Evolutionary conservation across 2,329 filamentous ascomycete genomes (phyloP).

Genomic region (Hymenoscyphus infarciens): DNA sequence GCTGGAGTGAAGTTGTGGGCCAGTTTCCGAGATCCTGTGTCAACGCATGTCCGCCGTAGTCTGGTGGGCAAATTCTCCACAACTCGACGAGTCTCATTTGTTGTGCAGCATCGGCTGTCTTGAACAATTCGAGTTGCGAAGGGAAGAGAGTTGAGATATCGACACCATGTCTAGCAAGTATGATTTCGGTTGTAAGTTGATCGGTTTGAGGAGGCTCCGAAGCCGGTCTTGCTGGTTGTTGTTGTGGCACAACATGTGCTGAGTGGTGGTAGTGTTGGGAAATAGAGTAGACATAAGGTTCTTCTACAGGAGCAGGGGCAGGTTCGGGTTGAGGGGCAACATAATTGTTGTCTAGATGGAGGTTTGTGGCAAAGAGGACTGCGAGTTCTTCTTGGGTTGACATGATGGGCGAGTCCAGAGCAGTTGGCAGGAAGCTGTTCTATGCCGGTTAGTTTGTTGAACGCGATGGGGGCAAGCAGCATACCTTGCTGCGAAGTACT

Average conservation of each 20-base stretch:
- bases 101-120: conserved; percentile 68
- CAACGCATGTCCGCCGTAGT: conserved; percentile 51
- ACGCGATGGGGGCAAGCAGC: conserved; percentile 21
- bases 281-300: conserved; percentile 65
- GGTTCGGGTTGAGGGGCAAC: conserved; percentile 30
- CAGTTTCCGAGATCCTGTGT: conserved; percentile 55
- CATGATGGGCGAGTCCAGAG: conserved; percentile 45
- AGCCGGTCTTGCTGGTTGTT: conserved; percentile 44
- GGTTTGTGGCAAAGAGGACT: conserved; percentile 72
- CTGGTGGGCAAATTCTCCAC: conserved; percentile 77
- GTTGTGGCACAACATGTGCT: conserved; percentile 55
- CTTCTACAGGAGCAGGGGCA: conserved; percentile 36
- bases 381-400: conserved; percentile 78
- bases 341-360: conserved; percentile 53
- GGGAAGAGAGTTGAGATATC: conserved; percentile 66
- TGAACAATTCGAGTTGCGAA: conserved; percentile 76
- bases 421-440: conserved; percentile 33
- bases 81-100: conserved; percentile 74
- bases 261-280: conserved; percentile 85
- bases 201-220: conserved; percentile 50
- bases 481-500: conserved; percentile 33
- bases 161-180: conserved; percentile 65
- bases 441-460: conserved; percentile 23
- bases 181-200: conserved; percentile 49
- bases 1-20: conserved; percentile 52